phyloP scores from a whole-genome alignment of 371 early-diverging fungal genomes.

The Apophysomyces ossiformis region DNA sequence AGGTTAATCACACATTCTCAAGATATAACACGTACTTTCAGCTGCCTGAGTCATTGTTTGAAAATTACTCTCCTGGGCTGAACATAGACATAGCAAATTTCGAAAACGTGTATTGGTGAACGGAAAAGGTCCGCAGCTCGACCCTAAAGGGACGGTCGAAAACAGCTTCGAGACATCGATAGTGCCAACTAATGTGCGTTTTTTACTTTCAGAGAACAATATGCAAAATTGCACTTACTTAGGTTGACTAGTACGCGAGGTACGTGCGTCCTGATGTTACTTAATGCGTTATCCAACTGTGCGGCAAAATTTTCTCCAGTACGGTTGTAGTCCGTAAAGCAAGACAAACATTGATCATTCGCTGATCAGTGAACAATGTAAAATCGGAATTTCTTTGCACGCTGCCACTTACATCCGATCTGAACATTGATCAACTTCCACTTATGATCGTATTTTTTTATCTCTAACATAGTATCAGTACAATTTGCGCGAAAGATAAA shows the following conservation, averaged over 20 bases:
- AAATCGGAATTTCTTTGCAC: constrained; percentile 22
- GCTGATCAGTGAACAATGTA: background rate
- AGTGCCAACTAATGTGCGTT: no score
- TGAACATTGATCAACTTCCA: constrained; percentile 54
- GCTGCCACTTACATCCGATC: constrained; percentile 47
- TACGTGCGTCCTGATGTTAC: constrained; percentile 13
- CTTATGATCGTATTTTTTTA: constrained; percentile 30
- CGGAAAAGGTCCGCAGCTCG: no score
- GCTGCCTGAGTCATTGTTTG: no score
- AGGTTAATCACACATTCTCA: background rate
- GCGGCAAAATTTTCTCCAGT: constrained; percentile 18
- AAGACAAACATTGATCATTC: constrained; percentile 27
- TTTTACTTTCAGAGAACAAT: no score
- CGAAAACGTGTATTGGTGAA: no score
- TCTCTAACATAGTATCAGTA: constrained; percentile 16
- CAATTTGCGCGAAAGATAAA: no score
- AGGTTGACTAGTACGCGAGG: constrained; percentile 20
- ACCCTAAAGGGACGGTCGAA: no score
- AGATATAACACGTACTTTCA: no score
- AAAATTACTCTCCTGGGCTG: no score
- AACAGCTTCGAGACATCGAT: no score
- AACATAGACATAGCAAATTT: no score
- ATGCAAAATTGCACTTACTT: constrained; percentile 9
- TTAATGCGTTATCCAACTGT: constrained; percentile 18
- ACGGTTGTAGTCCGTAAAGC: constrained; percentile 10